Base-by-base conservation (phyloP, 2,329 filamentous ascomycete genomes). In the Fusarium nisikadoi region DNA sequence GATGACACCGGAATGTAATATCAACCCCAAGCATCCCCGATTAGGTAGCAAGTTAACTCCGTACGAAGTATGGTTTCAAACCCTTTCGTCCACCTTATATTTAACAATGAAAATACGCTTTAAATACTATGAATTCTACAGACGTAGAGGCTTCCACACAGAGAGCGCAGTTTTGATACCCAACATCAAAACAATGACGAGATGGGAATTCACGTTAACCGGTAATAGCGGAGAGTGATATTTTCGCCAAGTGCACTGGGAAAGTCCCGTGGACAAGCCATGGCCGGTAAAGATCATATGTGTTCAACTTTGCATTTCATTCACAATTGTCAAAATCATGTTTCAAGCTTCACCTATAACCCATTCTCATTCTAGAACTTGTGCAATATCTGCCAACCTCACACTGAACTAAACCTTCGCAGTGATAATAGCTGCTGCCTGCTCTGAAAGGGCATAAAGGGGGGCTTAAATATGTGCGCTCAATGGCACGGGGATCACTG, bases 371-470 rank as follows among this genome's bases (percentile, higher is more conserved):
- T 47, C 20, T 12, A 9, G 12, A 6, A 17, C 13, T 31, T n/a
- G 20, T n/a, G 3, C 7, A n/a, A 17, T 17, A 3, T 6, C 20
- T 12, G 3, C n/a, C 14, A 25, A 8, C 6, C 11, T 19, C 3
- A 19, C 23, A 10, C 11, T 19, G 0, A 5, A 11, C 16, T 54
- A 74, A 16, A 43, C 47, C 8, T 65, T 68, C 3, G 62, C 65
- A 1, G 62, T 35, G 14, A 75, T 74, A 13, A 75, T 66, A 11
- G 70, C 73, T 14, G 79, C 80, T n/a, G 79, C 80, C 43, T 82
- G 79, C 59, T 82, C 80, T 7, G 78, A 75, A 20, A 82, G 65
- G 9, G 79, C 80, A 72, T 82, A 83, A 11, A 81, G 53, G 6
- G 79, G 74, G 0, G 75, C 77, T 43, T 81, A 78, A 5, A 78